phyloP scores from a whole-genome alignment of 2,329 filamentous ascomycete species.

The Rugonectria rugulosa region DNA sequence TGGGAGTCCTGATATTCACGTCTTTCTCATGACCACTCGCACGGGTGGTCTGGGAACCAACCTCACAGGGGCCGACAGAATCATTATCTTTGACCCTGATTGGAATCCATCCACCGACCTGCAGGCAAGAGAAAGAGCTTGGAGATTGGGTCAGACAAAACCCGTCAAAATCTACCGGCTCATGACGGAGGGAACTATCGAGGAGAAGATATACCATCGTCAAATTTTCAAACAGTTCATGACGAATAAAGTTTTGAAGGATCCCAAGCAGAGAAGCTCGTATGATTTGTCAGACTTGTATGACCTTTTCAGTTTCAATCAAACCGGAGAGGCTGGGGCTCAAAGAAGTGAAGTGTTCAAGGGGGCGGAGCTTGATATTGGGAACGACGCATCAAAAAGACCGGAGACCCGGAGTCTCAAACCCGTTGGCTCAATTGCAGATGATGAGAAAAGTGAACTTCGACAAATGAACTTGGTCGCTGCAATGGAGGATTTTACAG shows the following conservation, averaged over 20 bases:
- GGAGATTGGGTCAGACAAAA: constrained; percentile 92
- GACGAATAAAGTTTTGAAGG: constrained; percentile 93
- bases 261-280: constrained; percentile 90
- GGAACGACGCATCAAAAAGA: constrained; percentile 11
- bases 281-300: constrained; percentile 91
- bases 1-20: constrained; percentile 76
- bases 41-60: constrained; percentile 95
- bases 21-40: constrained; percentile 94
- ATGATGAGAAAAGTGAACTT: constrained; percentile 49
- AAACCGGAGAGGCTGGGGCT: constrained; percentile 65
- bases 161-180: constrained; percentile 96
- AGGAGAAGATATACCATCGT: constrained; percentile 98
- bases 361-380: constrained; percentile 74
- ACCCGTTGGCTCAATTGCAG: constrained; percentile 20
- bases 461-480: constrained; percentile 66
- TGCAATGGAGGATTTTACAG: constrained; percentile 69
- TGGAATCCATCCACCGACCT: constrained; percentile 98
- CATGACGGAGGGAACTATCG: constrained; percentile 98
- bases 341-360: constrained; percentile 89
- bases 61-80: constrained; percentile 90
- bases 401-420: constrained; percentile 8
- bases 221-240: constrained; percentile 99
- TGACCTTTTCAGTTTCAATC: constrained; percentile 78
- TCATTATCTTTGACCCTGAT: constrained; percentile 98
- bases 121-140: constrained; percentile 93